A percentile compares a stretch with the other conserved stretches of the same genome.
Conservation (phyloP, 371 early-diverging fungal genomes). For the Mortierella sp. region DNA sequence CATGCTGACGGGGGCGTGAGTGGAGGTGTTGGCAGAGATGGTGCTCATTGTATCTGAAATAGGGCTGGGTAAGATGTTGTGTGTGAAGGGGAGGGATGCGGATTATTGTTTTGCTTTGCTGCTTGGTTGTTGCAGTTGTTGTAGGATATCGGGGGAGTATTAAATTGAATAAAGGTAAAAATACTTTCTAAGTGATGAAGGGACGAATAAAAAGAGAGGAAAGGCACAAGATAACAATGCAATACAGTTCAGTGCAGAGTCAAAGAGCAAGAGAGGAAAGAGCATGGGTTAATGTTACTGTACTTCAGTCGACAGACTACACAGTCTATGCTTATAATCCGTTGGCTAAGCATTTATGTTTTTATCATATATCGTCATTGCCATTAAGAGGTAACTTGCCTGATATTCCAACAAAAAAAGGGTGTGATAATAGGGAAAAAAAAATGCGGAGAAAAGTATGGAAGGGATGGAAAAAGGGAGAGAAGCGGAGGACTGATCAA, state of each 20-base stretch:
- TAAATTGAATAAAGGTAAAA: conserved; percentile 15
- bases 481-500: conserved; percentile 1
- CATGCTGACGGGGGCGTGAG: conserved; percentile 21
- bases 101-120: conserved; percentile 6
- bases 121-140: background rate
- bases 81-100: background rate
- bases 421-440: background rate
- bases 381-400: background rate
- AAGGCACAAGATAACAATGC: background rate
- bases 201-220: conserved; percentile 22
- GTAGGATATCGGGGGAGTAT: background rate
- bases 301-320: background rate
- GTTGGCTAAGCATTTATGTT: background rate
- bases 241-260: background rate
- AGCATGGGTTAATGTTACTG: background rate
- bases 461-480: background rate
- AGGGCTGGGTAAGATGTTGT: background rate
- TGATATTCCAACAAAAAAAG: background rate
- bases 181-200: background rate
- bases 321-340: background rate
- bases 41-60: conserved; percentile 30
- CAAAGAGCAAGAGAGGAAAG: background rate
- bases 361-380: conserved; percentile 1
- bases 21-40: conserved; percentile 18
- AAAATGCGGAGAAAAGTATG: background rate